A percentile compares a stretch with the other conserved stretches of the same genome.
These are phyloP conservation scores for Biscutella laevigata DNA, from an alignment of 441 rosid genomes.

Conservation along the genomic window DNA sequence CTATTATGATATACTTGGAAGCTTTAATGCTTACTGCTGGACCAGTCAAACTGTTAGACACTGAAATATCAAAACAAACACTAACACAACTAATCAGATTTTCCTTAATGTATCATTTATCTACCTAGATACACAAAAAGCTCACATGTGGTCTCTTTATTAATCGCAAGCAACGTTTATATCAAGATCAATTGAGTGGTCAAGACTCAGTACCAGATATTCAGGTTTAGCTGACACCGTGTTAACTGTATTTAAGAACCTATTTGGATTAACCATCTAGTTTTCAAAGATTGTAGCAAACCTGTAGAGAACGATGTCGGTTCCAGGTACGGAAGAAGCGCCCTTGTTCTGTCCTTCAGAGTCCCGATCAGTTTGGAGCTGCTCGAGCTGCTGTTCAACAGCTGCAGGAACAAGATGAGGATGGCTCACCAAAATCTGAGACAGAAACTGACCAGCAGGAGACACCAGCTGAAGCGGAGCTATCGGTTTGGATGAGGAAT, in stretches of 20 bases:
- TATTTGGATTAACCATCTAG: neutral
- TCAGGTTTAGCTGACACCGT: neutral
- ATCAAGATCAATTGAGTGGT: neutral
- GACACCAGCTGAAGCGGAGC: conserved; percentile 81
- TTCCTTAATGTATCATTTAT: neutral
- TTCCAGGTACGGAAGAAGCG: conserved; percentile 47
- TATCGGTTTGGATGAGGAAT: conserved; percentile 43
- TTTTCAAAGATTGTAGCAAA: conserved; percentile 22
- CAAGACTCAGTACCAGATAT: neutral
- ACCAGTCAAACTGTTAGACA: neutral
- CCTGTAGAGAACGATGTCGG: conserved; percentile 77
- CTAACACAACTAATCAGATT: neutral
- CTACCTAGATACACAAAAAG: neutral
- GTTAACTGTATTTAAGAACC: neutral
- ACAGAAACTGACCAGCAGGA: conserved; percentile 73
- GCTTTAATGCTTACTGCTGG: neutral
- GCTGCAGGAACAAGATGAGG: conserved; percentile 94
- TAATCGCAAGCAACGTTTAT: neutral
- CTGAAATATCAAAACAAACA: neutral
- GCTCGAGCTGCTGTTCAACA: conserved; percentile 89
- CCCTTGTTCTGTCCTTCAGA: conserved; percentile 41
- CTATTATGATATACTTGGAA: neutral
- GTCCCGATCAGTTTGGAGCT: conserved; percentile 77
- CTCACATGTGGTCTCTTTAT: neutral
- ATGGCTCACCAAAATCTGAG: conserved; percentile 69